Base-by-base conservation (phyloP, 805 yeast genomes). In the Metschnikowia reukaufii region DNA sequence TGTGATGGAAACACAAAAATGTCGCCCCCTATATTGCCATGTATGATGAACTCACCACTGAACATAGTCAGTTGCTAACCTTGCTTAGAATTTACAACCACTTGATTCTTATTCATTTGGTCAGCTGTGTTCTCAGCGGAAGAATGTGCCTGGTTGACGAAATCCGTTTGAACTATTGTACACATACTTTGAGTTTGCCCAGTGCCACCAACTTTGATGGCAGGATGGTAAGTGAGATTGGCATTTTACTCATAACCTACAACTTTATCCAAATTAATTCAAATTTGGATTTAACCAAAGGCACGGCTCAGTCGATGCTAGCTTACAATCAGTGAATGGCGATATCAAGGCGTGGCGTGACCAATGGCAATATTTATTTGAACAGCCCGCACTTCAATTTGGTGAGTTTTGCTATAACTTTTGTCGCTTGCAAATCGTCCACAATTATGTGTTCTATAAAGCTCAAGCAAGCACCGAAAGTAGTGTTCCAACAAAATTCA, bases 161-260 rank as follows among this genome's bases (percentile, higher is more conserved):
- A 48, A 68, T 76, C 19, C 67, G 88, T 33, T 61, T 84, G 36
- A 81, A 79, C 48, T 76, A 79, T 48, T 81, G 88, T 50, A 72
- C 81, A 8, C 73, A 79, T 17, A 77, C 84, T 1, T 65, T 83
- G 40, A 79, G 81, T 33, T 63, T 80, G 32, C 71, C 82, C 4
- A 70, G 78, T 30, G 79, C 90, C 2, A 84, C 90, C 5, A 84
- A 85, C 58, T 87, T 86, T 61, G 96, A 87, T 60, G 88, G 87
- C n/a, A 66, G 94, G 48, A 84, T 87, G 81, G 83, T 86, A 6
- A 83, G 89, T 34, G 95, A 87, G 62, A 80, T 85, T 42, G 77
- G 82, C 16, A 71, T 85, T 9, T 79, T 83, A 44, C 61, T 78
- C 15, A 72, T 81, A 10, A 71, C 83, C 0, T 84, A 84, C 64